Base-by-base conservation (phyloP, 768 basidiomycete species). In the Tulasnella sp. region DNA sequence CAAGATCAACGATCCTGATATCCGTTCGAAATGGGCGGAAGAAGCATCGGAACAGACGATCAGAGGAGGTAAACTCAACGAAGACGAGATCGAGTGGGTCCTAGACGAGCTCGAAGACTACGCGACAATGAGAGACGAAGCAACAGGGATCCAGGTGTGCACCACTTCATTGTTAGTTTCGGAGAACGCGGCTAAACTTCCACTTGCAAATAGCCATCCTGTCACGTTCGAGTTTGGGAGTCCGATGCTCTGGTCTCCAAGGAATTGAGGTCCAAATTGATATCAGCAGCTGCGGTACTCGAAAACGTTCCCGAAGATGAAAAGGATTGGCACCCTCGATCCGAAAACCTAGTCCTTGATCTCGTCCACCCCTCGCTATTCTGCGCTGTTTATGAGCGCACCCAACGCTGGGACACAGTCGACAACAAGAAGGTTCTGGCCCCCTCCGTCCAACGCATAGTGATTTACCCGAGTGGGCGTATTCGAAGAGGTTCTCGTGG, bases 381-480 rank as follows among this genome's bases (percentile, higher is more conserved):
- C 15, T 45, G 45, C 17, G 45, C 45, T 6, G 45, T 45, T 45
- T 45, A 45, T 14, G 45, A 45, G 15, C 45, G 45, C 15, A 45
- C 45, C 14, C 45, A 9, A 25, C 73, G 85, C 72, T 39, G 78
- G 73, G 22, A 19, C 45, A 19, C 19, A 68, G 8, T 15, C 38
- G 17, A 25, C 36, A 22, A 12, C 1, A 71, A 5, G n/a, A 68
- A 67, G 12, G 14, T 9, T 1, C 49, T 34, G 6, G 0, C 3
- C 54, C 36, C 12, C 54, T 31, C 58, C 12, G 54, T 25, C 45
- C n/a, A 14, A 34, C 74, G 19, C 1, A 68, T 2, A 17, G 22
- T 19, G 36, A 52, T 2, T 11, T 31, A 25, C 31, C 29, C 37
- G 29, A 29, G 19, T 38, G 39, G 25, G 2, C 36, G 37, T 34